Conservation (phyloP, 106 monocot species). For the Dendrobium chrysotoxum region DNA sequence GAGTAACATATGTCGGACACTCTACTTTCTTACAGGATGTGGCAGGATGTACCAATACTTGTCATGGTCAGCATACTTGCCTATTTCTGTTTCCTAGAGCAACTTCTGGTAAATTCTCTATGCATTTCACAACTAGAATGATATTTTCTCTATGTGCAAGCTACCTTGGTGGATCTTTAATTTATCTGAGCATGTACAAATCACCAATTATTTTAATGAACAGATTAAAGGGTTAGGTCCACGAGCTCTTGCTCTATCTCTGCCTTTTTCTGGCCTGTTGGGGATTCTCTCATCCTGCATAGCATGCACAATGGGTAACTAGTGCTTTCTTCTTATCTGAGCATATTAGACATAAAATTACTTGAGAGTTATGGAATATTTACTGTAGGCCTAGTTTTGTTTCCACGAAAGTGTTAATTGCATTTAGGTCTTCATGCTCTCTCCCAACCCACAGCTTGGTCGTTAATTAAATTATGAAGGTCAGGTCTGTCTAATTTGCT, state of each 20-base stretch:
- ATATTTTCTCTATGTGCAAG: neutral
- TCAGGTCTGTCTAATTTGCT: too few species aligned
- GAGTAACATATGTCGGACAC: neutral
- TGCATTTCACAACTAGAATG: neutral
- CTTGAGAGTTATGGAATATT: too few species aligned
- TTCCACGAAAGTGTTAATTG: neutral
- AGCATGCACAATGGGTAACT: slow-evolving; percentile 86
- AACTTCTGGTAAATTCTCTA: slow-evolving; percentile 65
- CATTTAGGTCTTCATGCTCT: too few species aligned
- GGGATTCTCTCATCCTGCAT: slow-evolving; percentile 91
- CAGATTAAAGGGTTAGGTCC: slow-evolving; percentile 66
- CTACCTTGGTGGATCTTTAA: neutral
- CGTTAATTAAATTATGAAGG: too few species aligned
- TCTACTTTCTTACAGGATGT: slow-evolving; percentile 47
- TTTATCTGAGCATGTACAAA: slow-evolving; percentile 1
- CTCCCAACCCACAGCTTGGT: too few species aligned
- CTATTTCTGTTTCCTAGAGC: slow-evolving; percentile 99
- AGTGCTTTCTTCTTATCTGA: slow-evolving; percentile 7
- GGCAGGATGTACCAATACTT: slow-evolving; percentile 90
- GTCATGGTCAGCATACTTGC: slow-evolving; percentile 97
- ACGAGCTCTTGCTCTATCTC: slow-evolving; percentile 76
- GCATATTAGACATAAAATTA: neutral
- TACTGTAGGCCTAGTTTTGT: neutral
- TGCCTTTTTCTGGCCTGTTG: slow-evolving; percentile 93
- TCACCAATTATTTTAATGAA: slow-evolving; percentile 9